Evolutionary conservation across 169 alveolate species (phyloP).

Genomic region (Fabrea salina): DNA sequence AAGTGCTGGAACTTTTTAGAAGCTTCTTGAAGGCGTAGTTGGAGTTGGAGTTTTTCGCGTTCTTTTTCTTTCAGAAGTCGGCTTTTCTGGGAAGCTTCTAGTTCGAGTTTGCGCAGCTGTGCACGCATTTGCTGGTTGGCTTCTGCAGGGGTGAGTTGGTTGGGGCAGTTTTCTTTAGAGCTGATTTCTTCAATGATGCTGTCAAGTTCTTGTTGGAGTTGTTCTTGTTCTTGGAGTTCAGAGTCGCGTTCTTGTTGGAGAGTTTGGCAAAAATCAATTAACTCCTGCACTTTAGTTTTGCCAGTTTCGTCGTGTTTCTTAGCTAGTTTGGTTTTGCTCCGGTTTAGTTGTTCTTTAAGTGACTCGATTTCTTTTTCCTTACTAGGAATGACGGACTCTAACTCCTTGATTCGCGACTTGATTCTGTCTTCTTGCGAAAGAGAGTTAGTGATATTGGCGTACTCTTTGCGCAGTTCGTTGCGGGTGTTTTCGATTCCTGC

Average conservation of each 20-base stretch:
- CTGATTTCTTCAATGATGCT: not conserved
- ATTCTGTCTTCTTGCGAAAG: not conserved
- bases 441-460: not conserved
- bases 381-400: not conserved
- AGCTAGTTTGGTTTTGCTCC: not conserved
- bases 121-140: not conserved
- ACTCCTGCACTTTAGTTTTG: not conserved
- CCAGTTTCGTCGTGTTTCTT: not conserved
- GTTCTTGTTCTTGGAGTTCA: not conserved
- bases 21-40: not conserved
- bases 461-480: not conserved
- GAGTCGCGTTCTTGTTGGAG: not conserved
- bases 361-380: not conserved
- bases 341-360: not conserved
- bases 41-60: not conserved
- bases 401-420: not conserved
- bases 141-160: not conserved
- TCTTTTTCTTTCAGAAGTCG: not conserved
- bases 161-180: not conserved
- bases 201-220: not conserved
- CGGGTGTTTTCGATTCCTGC: too few relatives aligned
- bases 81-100: not conserved
- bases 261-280: not conserved
- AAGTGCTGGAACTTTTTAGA: not conserved
- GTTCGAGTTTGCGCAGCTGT: not conserved